Evolutionary conservation across 768 basidiomycete genomes (phyloP).

Genomic region (Kwoniella pini): DNA sequence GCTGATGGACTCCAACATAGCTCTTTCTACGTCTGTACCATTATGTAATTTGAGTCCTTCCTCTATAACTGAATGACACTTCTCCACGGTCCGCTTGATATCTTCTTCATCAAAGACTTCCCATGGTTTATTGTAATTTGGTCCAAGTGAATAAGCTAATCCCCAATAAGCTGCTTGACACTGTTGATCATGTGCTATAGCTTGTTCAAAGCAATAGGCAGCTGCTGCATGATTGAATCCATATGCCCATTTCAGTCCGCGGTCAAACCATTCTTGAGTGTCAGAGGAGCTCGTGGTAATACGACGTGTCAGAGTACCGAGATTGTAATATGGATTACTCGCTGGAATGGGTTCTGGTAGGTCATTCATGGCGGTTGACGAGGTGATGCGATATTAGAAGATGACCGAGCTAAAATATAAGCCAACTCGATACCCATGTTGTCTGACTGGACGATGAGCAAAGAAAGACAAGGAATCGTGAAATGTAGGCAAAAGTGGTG

Average conservation of each 20-base stretch:
- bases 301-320: conserved; percentile 20
- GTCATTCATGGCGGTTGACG: neutral
- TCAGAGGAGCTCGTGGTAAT: conserved; percentile 26
- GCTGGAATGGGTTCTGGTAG: conserved; percentile 6
- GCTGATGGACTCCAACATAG: conserved; percentile 24
- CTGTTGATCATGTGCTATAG: conserved; percentile 27
- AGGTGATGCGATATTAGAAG: no score
- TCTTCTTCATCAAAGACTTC: conserved; percentile 27
- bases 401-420: no score
- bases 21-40: conserved; percentile 21
- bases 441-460: no score
- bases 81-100: conserved; percentile 6
- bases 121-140: conserved; percentile 49
- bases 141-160: conserved; percentile 38
- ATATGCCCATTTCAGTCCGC: conserved; percentile 39
- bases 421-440: no score
- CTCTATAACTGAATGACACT: conserved; percentile 3
- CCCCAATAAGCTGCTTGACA: conserved; percentile 46
- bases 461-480: no score
- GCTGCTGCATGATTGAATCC: conserved; percentile 45
- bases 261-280: conserved; percentile 45
- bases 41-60: conserved; percentile 11
- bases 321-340: conserved; percentile 28
- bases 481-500: no score
- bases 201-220: conserved; percentile 33